Conservation (phyloP, 495 filamentous ascomycete species). For the Daldinia grandis region DNA sequence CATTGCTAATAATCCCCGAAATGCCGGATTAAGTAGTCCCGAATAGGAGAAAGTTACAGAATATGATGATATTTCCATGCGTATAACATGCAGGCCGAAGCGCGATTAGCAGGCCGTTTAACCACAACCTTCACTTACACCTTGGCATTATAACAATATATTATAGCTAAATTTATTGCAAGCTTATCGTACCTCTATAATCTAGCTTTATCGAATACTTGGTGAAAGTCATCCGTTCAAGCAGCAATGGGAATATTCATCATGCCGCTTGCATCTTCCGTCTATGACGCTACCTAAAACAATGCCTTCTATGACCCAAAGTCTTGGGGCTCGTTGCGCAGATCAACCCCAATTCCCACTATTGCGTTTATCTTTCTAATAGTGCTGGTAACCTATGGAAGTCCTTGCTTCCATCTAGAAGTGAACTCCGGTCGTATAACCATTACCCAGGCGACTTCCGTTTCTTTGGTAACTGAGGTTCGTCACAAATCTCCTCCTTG, state of each 20-base stretch:
- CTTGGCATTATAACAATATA: neutral
- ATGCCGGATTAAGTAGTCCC: neutral
- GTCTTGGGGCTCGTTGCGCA: neutral
- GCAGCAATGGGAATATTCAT: neutral
- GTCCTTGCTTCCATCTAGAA: neutral
- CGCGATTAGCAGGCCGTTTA: neutral
- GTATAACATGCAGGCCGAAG: neutral
- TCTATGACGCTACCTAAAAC: conserved; percentile 9
- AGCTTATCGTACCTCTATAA: neutral
- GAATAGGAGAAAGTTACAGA: neutral
- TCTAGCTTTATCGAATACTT: conserved; percentile 5
- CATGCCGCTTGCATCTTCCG: conserved; percentile 6
- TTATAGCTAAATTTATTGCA: neutral
- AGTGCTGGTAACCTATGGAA: neutral
- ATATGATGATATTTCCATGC: neutral
- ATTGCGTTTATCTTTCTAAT: conserved; percentile 17
- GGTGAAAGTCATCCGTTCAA: conserved; percentile 4
- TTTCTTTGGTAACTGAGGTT: conserved; percentile 48
- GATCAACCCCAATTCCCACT: conserved; percentile 20
- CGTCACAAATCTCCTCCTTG: conserved; percentile 58
- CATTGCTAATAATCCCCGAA: neutral
- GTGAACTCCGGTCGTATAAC: conserved; percentile 44
- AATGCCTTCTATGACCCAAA: conserved; percentile 5
- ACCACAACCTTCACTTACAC: neutral
- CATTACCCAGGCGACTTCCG: conserved; percentile 58